Base-by-base conservation (phyloP, 148 eudicot species). In the Agrostemma githago region DNA sequence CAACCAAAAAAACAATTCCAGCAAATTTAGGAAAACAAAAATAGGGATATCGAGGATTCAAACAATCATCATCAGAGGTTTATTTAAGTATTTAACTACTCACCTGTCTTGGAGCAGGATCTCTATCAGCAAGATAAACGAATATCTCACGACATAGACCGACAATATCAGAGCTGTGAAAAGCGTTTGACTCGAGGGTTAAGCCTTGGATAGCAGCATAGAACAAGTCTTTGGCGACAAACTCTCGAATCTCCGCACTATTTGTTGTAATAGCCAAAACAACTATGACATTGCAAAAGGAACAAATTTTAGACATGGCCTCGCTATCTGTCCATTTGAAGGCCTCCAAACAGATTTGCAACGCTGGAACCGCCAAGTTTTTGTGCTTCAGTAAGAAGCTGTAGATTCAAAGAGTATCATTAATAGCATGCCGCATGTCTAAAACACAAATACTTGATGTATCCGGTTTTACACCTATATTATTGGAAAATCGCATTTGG, bases 321-420 rank as follows among this genome's bases (percentile, higher is more conserved):
- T 96, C 99, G 77, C 82, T 82, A 72, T 96, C 97, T 53, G 91
- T 88, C 99, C 99, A 96, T 83, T 83, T 82, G 74, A 92, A 88
- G 59, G 94, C 92, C 81, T 85, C 92, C 75, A 90, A 68, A 76
- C 86, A 80, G 72, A 96, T 85, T 77, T 96, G 97, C 79, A 96
- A 68, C 16, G 86, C 94, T 10, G 92, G 97, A 74, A 90, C 74
- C 14, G 97, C 99, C 66, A 96, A 80, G 67, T 77, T 78, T 77
- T 81, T 85, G 84, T 88, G 88, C 76, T 77, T 89, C 80, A 96
- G 76, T 46, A 90, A 54, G 78, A 87, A 96, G 54, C 97, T 92
- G 96, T 81, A 79, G 73, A 75, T 58, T 20, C 10, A 79, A 71
- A 62, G 62, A 59, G 77, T 8, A 62, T 17, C 56, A 71, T 11